A percentile compares a stretch with the other conserved stretches of the same genome.
Evolutionary conservation across 2,329 filamentous ascomycete genomes (phyloP).

Genomic region (Xylaria sp.): DNA sequence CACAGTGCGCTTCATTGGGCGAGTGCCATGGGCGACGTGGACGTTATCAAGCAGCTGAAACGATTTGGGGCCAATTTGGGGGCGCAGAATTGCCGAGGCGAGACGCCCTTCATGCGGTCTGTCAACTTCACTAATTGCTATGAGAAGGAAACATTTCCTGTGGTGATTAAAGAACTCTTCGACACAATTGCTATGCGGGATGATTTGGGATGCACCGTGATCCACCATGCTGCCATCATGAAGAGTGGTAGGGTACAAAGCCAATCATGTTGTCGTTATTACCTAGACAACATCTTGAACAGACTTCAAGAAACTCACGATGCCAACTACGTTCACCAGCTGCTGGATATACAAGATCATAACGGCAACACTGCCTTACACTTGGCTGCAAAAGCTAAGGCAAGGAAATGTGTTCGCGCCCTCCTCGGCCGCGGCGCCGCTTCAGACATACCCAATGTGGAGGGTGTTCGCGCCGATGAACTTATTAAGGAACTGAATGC

Average conservation of each 20-base stretch:
- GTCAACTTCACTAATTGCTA: conserved; percentile 97
- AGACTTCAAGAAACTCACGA: conserved; percentile 80
- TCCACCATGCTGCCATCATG: conserved; percentile 91
- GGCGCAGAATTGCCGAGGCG: conserved; percentile 72
- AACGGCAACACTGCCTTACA: conserved; percentile 87
- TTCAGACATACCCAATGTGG: conserved; percentile 80
- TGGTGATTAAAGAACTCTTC: conserved; percentile 81
- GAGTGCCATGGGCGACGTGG: conserved; percentile 93
- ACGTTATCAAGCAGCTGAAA: conserved; percentile 87
- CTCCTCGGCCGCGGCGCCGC: conserved; percentile 79
- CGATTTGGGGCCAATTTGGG: conserved; percentile 77
- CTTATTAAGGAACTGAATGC: conserved; percentile 79
- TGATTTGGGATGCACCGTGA: conserved; percentile 81
- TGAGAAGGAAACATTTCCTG: conserved; percentile 89
- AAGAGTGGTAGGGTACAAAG: conserved; percentile 82
- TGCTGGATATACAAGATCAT: conserved; percentile 82
- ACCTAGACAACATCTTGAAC: conserved; percentile 88
- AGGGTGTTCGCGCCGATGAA: conserved; percentile 83
- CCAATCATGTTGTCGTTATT: conserved; percentile 88
- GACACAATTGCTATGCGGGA: conserved; percentile 82
- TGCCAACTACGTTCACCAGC: conserved; percentile 73
- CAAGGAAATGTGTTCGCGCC: conserved; percentile 85
- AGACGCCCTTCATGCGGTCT: conserved; percentile 92
- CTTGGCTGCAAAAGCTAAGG: conserved; percentile 78
- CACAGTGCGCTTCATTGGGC: conserved; percentile 98